phyloP scores from a whole-genome alignment of 1,139 yeast genomes.

The Taphrina confusa region DNA sequence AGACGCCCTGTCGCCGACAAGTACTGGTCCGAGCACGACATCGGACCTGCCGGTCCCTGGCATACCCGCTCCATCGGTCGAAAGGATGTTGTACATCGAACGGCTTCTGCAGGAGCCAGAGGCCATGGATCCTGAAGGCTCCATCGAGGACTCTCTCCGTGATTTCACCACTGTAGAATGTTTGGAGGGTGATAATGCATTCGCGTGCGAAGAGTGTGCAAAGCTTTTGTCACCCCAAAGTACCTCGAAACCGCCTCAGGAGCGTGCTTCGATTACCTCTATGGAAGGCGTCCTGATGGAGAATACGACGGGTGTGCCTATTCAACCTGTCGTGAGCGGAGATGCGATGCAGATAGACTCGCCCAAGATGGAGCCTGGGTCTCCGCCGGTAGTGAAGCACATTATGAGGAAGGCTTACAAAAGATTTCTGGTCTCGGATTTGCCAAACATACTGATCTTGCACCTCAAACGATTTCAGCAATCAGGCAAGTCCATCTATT shows the following conservation, averaged over 20 bases:
- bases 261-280: background rate
- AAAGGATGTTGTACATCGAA: constrained; percentile 19
- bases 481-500: constrained; percentile 28
- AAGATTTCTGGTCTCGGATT: constrained; percentile 35
- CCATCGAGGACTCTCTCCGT: constrained; percentile 36
- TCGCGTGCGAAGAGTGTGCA: constrained; percentile 39
- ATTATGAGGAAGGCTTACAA: constrained; percentile 37
- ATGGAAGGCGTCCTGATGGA: constrained; percentile 5
- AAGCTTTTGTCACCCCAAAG: constrained; percentile 12
- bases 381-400: constrained; percentile 21
- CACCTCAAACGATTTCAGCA: constrained; percentile 38
- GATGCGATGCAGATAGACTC: constrained; percentile 5
- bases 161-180: constrained; percentile 36
- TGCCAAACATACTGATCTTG: constrained; percentile 36
- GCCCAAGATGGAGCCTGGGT: background rate
- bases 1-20: background rate
- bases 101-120: constrained; percentile 22
- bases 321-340: background rate
- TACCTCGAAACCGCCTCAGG: background rate
- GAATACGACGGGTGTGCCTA: background rate
- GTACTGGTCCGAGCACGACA: background rate
- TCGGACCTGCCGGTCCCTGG: background rate
- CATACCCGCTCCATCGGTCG: constrained; percentile 19
- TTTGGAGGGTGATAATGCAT: constrained; percentile 36
- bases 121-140: constrained; percentile 6